Conservation (phyloP, 192 early-diverging fungal genomes). For the Phlyctochytrium bullatum region DNA sequence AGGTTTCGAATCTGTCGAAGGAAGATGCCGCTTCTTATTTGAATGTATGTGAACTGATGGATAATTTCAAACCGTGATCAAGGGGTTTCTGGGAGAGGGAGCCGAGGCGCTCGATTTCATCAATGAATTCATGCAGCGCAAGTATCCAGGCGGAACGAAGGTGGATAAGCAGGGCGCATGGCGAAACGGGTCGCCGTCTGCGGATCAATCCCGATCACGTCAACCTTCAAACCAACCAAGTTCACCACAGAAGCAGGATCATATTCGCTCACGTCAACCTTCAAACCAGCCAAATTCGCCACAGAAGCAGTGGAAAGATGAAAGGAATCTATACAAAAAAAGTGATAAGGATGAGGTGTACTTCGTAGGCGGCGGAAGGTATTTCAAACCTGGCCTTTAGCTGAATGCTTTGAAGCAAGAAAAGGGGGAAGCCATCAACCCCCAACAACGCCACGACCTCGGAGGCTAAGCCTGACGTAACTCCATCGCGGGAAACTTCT, state of each 20-base stretch:
- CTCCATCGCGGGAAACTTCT: no score
- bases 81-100: constrained; percentile 34
- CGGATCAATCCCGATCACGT: not conserved
- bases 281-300: not conserved
- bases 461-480: no score
- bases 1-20: constrained; percentile 13
- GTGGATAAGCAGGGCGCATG: constrained; percentile 13
- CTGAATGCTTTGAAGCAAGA: not conserved
- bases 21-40: constrained; percentile 22
- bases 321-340: no score
- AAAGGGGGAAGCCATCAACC: no score
- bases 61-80: not conserved
- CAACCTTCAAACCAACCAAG: not conserved
- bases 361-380: constrained; percentile 2
- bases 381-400: not conserved
- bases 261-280: not conserved
- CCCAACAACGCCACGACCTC: no score
- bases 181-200: not conserved
- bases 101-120: constrained; percentile 28
- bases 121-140: constrained; percentile 21
- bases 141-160: constrained; percentile 15
- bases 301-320: constrained; percentile 20
- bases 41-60: constrained; percentile 7
- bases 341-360: not conserved
- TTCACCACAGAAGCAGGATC: not conserved